Percentiles rank a stretch among this genome's conserved stretches.
phyloP scores from a whole-genome alignment of 2,329 filamentous ascomycete genomes.

The Apiospora aurea region DNA sequence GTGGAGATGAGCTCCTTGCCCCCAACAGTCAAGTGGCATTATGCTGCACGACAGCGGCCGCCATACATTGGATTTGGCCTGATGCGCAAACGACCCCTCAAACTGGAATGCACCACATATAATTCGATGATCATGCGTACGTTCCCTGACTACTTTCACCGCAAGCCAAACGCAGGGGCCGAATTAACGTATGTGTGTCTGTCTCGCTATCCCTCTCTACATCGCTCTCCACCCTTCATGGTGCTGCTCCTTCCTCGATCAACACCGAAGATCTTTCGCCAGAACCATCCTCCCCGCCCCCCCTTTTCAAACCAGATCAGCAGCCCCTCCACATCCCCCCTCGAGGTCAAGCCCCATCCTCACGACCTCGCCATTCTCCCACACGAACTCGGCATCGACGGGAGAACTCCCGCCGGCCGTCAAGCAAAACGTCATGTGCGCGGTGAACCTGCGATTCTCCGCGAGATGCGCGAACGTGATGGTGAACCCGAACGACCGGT shows the following conservation, averaged over 20 bases:
- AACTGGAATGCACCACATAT: background rate
- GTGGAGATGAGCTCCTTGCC: background rate
- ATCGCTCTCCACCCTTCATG: background rate
- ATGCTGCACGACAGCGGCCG: background rate
- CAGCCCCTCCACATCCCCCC: background rate
- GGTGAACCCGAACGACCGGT: constrained; percentile 31
- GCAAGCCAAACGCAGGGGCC: too few relatives aligned
- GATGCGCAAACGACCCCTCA: background rate
- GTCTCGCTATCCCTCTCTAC: too few relatives aligned
- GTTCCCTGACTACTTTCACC: too few relatives aligned
- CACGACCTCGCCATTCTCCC: constrained; percentile 30
- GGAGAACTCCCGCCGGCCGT: constrained; percentile 7
- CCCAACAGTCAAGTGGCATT: background rate
- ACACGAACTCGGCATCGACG: constrained; percentile 31
- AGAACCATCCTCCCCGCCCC: background rate
- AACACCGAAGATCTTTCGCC: background rate
- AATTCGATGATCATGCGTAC: too few relatives aligned
- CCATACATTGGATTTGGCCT: background rate
- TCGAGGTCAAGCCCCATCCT: constrained; percentile 33
- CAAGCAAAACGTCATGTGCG: constrained; percentile 14
- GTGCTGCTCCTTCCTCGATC: background rate
- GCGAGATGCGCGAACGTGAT: constrained; percentile 33
- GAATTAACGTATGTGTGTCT: too few relatives aligned
- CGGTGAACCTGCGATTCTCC: constrained; percentile 31
- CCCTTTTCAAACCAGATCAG: background rate